These are phyloP conservation scores for Calonectria pauciramosa DNA, from an alignment of 2,329 filamentous ascomycete genomes.

Conservation along the genomic window DNA sequence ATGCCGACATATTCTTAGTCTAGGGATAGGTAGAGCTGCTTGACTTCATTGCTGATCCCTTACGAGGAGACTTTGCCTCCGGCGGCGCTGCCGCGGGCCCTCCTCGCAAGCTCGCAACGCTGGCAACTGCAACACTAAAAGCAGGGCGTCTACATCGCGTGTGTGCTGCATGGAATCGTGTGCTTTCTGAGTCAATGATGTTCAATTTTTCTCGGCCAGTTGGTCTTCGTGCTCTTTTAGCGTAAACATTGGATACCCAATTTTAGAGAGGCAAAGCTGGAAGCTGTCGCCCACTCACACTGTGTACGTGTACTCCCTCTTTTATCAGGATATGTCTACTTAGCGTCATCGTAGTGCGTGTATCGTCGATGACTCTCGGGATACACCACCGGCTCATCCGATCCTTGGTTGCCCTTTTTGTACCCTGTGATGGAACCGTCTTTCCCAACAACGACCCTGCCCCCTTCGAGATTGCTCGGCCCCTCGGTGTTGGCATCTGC, in stretches of 20 bases:
- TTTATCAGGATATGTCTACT: too few species aligned
- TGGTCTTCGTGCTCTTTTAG: neutral
- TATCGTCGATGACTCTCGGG: neutral
- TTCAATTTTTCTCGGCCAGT: too few species aligned
- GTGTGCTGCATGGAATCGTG: neutral
- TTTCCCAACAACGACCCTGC: neutral
- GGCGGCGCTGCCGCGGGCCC: too few species aligned
- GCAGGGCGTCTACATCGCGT: neutral
- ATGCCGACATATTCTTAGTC: too few species aligned
- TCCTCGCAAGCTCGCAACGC: neutral
- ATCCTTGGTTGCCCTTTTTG: neutral
- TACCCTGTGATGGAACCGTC: neutral
- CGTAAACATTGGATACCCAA: neutral
- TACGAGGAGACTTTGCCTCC: too few species aligned
- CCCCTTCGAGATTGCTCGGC: neutral
- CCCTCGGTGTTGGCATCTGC: neutral
- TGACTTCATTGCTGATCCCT: too few species aligned
- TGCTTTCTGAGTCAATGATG: neutral
- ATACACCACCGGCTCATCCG: neutral
- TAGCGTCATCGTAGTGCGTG: neutral
- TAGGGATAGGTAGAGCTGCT: too few species aligned
- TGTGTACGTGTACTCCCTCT: too few species aligned
- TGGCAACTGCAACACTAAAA: neutral
- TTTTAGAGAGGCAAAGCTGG: neutral
- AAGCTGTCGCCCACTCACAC: neutral